Base-by-base conservation (phyloP, 2,329 filamentous ascomycete species). In the Ascochyta fabae region DNA sequence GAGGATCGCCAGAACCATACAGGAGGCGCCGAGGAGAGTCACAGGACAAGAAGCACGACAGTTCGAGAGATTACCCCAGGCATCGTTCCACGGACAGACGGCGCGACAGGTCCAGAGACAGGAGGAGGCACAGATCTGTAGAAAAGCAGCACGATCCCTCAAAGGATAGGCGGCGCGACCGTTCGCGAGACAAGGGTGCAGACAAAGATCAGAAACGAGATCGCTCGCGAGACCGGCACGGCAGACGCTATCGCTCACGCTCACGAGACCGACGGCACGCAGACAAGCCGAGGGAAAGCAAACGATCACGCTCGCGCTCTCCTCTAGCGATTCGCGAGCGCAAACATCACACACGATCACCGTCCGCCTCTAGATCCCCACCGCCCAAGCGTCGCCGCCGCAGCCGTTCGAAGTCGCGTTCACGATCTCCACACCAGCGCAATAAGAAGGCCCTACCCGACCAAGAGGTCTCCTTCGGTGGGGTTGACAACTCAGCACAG, bases 391-490 rank as follows among this genome's bases (percentile, higher is more conserved):
- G 72, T 48, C 68, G 65, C 39, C 71, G 70, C 40, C 69, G 64
- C 29, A 71, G 53, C 36, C 59, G 63, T 53, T 67, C 62, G 38
- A 64, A 56, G 29, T 69, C 71, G 48, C 78, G 82, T 24, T 78
- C 79, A 51, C 72, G 78, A 29, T 75, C 77, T 45, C 75, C 81
- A 60, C 66, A 75, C 34, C 69, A 75, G 26, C 72, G 76, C 61
- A 69, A 77, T 38, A 72, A 78, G 55, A 75, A 75, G 48, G 74
- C 80, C 43, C 74, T 80, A 33, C 79, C 78, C 50, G 78, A 77
- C 36, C 81, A 82, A 70, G 77, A 74, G 38, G 74, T 80, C 8
- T 78, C 78, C 24, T 82, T 79, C 70, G 69, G 69, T 35, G 73
- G 73, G 34, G 60, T 68, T 33, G 71, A 74, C 48, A 62, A 72